phyloP scores from a whole-genome alignment of 2,329 filamentous ascomycete genomes.

The Thielaviopsis populi region DNA sequence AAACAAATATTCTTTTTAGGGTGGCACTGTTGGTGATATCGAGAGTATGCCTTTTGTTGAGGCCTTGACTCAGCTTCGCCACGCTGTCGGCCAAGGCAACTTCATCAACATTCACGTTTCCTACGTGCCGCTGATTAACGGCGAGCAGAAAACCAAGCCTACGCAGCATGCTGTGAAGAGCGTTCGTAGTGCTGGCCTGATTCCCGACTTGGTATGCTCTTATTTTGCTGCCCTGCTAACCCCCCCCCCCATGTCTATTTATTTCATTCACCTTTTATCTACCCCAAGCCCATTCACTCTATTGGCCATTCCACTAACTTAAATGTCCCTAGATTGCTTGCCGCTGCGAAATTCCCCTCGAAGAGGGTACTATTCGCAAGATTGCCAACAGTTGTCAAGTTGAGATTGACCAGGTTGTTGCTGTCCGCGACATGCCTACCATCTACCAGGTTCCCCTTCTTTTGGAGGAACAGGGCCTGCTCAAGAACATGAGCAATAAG shows the following conservation, averaged over 20 bases:
- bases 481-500: slow-evolving; percentile 48
- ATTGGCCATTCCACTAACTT: background rate
- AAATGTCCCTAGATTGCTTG: slow-evolving; percentile 57
- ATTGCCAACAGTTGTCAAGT: slow-evolving; percentile 84
- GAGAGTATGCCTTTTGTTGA: slow-evolving; percentile 81
- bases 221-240: background rate
- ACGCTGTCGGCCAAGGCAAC: slow-evolving; percentile 58
- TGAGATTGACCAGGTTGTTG: slow-evolving; percentile 68
- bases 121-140: slow-evolving; percentile 55
- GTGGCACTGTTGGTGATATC: slow-evolving; percentile 62
- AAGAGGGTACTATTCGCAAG: slow-evolving; percentile 62
- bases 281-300: background rate
- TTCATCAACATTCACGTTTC: slow-evolving; percentile 84
- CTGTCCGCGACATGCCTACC: slow-evolving; percentile 76
- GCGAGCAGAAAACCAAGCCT: slow-evolving; percentile 90
- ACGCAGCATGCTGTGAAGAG: slow-evolving; percentile 82
- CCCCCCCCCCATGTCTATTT: background rate
- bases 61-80: slow-evolving; percentile 63
- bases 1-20: slow-evolving; percentile 18
- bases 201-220: slow-evolving; percentile 47
- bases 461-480: slow-evolving; percentile 64
- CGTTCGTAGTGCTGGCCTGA: slow-evolving; percentile 64
- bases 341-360: slow-evolving; percentile 66
- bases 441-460: slow-evolving; percentile 95
- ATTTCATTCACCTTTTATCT: background rate